A percentile compares a stretch with the other conserved stretches of the same genome.
Evolutionary conservation across 2,329 filamentous ascomycete species (phyloP).

Genomic region (Talaromyces islandicus): DNA sequence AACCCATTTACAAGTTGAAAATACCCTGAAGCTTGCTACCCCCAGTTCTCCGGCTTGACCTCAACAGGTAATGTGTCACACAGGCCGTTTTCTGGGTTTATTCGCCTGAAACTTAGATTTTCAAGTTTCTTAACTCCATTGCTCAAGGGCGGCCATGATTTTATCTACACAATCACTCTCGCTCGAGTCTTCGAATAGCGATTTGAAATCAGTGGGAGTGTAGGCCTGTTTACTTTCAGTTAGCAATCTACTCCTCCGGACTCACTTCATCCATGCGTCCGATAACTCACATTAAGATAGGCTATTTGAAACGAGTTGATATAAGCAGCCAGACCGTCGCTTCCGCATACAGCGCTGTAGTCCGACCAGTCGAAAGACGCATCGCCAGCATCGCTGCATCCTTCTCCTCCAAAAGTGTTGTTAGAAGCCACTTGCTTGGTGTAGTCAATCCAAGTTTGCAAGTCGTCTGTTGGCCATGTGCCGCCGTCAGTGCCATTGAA

Average conservation of each 20-base stretch:
- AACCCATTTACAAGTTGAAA: too few relatives aligned
- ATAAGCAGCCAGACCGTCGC: constrained; percentile 4
- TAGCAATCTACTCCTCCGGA: background rate
- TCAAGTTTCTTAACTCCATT: background rate
- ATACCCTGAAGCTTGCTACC: too few relatives aligned
- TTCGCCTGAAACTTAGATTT: background rate
- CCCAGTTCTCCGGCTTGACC: too few relatives aligned
- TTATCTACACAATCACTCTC: background rate
- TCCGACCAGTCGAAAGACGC: constrained; percentile 3
- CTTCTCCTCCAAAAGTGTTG: constrained; percentile 7
- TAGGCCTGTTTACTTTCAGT: background rate
- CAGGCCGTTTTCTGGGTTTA: background rate
- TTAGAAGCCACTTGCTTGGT: constrained; percentile 1
- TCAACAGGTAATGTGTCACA: too few relatives aligned
- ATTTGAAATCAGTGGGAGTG: background rate
- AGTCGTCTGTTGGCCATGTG: background rate
- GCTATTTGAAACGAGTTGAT: constrained; percentile 3
- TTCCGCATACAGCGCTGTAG: constrained; percentile 3
- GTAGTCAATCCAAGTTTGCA: constrained; percentile 4
- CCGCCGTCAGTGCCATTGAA: constrained; percentile 4
- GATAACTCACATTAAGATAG: constrained; percentile 5
- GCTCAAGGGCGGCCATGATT: background rate
- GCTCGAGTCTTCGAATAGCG: background rate
- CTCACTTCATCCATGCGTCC: background rate
- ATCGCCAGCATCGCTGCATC: constrained; percentile 6